Evolutionary conservation across 306 rosid species (phyloP), one percentile per base, ranked within the genome.

Genomic region (Acacia crassicarpa): DNA sequence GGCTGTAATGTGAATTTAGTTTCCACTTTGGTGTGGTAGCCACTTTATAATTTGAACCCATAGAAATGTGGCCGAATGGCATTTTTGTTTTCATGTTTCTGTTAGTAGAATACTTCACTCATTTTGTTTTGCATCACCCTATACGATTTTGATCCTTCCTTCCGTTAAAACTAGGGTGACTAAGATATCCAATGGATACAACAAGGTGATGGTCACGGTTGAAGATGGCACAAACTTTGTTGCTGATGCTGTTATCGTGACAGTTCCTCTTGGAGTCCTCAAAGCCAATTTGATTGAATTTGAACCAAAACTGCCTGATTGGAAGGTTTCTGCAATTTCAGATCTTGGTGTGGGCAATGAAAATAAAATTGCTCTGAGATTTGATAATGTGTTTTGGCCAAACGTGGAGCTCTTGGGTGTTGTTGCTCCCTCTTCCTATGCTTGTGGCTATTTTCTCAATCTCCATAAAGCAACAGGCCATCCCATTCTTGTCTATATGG

Each of bases 271-370:
- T 20, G 97, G 97, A 79, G 53, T 92, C 49, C 90, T 92, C 48
- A 92, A 92, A 82, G 97, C 97, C 82, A 90, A 87, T 43, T 72
- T 90, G 67, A 92, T 90, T 51, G 86, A 92, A 84, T 92, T 92
- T 38, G 88, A 88, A 76, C 97, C 97, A 14, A 84, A 85, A 58
- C 85, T 92, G 59, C 94, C 94, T 1, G 91, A 88, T 71, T 92
- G 97, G 97, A 92, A 92, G 81, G 81, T 88, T 69, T 79, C 86
- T 3, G 97, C 97, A 61, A 90, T 92, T 83, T 78, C 92, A 8
- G 97, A 90, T 86, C 90, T 92, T 79, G 97, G 97, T 56, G 91
- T 92, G 77, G 97, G 94, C 87, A 90, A 90, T 65, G 97, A 92
- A 90, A 92, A 92, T 75, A 92, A 92, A 83, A 80, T 92, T 67